A percentile compares a stretch with the other conserved stretches of the same genome.
phyloP scores from a whole-genome alignment of 2,329 filamentous ascomycete species.

The Xylaria polymorpha region DNA sequence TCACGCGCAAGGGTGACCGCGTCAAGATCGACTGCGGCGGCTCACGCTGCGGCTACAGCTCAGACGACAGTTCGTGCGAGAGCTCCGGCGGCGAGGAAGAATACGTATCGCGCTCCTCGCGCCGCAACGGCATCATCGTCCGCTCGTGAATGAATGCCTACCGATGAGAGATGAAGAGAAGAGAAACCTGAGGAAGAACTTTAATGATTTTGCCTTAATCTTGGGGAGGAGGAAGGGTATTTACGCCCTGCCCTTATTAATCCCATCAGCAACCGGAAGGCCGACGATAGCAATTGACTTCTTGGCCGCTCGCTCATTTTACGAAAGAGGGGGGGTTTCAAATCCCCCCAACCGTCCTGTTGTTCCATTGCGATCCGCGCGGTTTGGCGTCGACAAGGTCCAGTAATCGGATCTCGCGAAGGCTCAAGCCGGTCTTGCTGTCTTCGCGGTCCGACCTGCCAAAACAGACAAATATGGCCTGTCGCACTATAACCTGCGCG shows the following conservation, averaged over 20 bases:
- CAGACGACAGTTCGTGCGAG: conserved; percentile 76
- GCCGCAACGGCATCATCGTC: conserved; percentile 74
- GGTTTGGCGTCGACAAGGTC: conserved; percentile 41
- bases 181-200: conserved; percentile 44
- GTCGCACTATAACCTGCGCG: conserved; percentile 44
- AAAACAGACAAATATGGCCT: conserved; percentile 29
- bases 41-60: conserved; percentile 83
- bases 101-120: conserved; percentile 66
- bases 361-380: conserved; percentile 53
- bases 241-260: conserved; percentile 15
- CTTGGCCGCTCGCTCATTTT: conserved; percentile 44
- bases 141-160: conserved; percentile 50
- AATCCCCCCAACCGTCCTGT: conserved; percentile 31
- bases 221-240: conserved; percentile 25
- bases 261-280: conserved; percentile 34
- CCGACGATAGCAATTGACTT: conserved; percentile 32
- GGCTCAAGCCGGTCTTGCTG: conserved; percentile 60
- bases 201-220: conserved; percentile 35
- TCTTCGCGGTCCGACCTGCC: conserved; percentile 22
- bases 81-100: conserved; percentile 72
- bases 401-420: conserved; percentile 33
- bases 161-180: conserved; percentile 35
- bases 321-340: conserved; percentile 13
- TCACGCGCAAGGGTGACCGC: conserved; percentile 90
- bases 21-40: conserved; percentile 98